Conservation (phyloP, 192 early-diverging fungal species). For the Backusella australiensis region DNA sequence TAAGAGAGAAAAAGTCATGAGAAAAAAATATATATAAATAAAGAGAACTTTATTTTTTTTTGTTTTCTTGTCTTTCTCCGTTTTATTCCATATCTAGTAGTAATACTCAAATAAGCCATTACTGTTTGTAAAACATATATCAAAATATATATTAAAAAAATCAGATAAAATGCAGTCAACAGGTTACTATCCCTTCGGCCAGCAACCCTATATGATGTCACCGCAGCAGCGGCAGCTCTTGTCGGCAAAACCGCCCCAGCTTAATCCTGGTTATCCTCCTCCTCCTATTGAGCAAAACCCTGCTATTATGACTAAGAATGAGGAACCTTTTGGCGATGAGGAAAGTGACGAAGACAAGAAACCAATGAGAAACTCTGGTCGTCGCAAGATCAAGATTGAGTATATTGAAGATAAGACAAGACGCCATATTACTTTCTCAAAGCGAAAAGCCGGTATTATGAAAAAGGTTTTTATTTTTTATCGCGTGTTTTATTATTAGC, state of each 20-base stretch:
- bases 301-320: not conserved
- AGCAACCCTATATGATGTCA: slow-evolving; percentile 7
- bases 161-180: slow-evolving; percentile 7
- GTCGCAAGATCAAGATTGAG: slow-evolving; percentile 92
- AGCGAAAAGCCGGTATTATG: slow-evolving; percentile 94
- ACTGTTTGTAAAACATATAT: slow-evolving; percentile 6
- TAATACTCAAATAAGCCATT: not conserved
- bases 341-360: slow-evolving; percentile 60
- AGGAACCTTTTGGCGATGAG: slow-evolving; percentile 37
- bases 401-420: slow-evolving; percentile 90
- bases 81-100: slow-evolving; percentile 4
- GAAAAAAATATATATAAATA: not conserved
- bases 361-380: slow-evolving; percentile 56
- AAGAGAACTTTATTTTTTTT: not conserved
- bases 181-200: not conserved
- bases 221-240: not conserved
- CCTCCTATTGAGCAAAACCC: not conserved
- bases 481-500: not conserved
- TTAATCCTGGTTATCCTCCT: not conserved
- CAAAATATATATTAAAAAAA: no score
- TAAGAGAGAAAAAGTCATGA: not conserved
- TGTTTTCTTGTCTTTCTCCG: not conserved
- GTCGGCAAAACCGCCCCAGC: not conserved
- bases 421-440: slow-evolving; percentile 90
- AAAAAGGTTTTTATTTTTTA: slow-evolving; percentile 65